Evolutionary conservation across 805 yeast species (phyloP), one percentile per base, ranked within the genome.

Genomic region (Blastobotrys terrestris): DNA sequence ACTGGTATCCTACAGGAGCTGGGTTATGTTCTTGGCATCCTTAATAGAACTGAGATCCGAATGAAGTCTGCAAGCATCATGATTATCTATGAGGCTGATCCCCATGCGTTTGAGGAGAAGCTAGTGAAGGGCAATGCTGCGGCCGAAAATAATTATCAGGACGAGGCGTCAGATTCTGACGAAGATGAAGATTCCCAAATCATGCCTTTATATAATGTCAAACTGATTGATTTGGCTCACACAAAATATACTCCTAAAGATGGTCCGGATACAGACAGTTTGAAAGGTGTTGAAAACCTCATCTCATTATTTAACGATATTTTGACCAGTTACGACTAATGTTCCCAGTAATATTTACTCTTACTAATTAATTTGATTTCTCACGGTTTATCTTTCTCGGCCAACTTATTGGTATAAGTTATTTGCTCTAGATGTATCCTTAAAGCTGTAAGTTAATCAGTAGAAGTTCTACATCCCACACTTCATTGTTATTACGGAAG

Each of bases 171-270:
- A 7, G 63, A 53, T 13, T 54, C 44, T 2, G 57, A 53, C 31
- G 60, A 56, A 21, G 63, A 54, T 14, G 62, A 55, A 11, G 63
- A 58, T 5, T 58, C 52, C 7, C 60, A 51, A 31, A 49, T 31
- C 21, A n/a, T 66, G 1, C 72, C 77, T 0, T 64, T 87, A 48
- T 84, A 91, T 55, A 69, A 79, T 3, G 69, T 89, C 50, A 76
- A 81, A 40, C 61, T 91, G 48, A 89, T 94, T 4, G 99, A 94
- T 67, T 90, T 94, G 72, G 97, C 97, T 0, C 98, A 94, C 65
- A 79, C 97, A 0, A 77, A 72, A 55, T 69, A 78, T 54, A 74
- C 77, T 0, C 81, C 83, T 0, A 87, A 85, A 0, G 53, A 76
- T 53, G 89, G 90, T 0, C 78, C 78, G 16, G 97, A 90, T 66